Conservation (phyloP, 1,284 basidiomycete species). For the Sanguinoderma infundibulare region DNA sequence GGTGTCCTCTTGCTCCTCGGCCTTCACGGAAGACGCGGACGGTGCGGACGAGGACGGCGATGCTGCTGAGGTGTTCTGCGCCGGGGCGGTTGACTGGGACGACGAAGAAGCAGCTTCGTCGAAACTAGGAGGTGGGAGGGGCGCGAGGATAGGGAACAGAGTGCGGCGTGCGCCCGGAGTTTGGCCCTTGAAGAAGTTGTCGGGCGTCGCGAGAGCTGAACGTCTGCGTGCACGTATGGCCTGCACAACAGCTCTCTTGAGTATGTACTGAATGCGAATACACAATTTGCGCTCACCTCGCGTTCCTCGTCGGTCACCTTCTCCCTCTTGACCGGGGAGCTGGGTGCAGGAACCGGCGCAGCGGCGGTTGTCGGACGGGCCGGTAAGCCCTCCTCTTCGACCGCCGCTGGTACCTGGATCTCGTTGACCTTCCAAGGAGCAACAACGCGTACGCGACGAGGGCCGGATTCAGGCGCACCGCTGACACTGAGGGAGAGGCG, state of each 20-base stretch:
- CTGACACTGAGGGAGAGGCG: slow-evolving; percentile 21
- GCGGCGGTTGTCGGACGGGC: background rate
- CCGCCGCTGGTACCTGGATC: slow-evolving; percentile 46
- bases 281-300: slow-evolving; percentile 38
- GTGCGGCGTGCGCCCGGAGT: slow-evolving; percentile 46
- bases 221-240: slow-evolving; percentile 63
- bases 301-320: slow-evolving; percentile 54
- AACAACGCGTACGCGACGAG: slow-evolving; percentile 51
- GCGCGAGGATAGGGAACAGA: slow-evolving; percentile 21
- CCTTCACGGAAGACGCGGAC: slow-evolving; percentile 11
- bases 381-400: slow-evolving; percentile 22
- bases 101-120: slow-evolving; percentile 9
- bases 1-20: slow-evolving; percentile 45
- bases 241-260: slow-evolving; percentile 31
- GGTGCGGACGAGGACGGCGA: slow-evolving; percentile 7
- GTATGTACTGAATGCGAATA: background rate
- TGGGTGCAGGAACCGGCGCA: slow-evolving; percentile 7
- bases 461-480: slow-evolving; percentile 37
- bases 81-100: slow-evolving; percentile 2
- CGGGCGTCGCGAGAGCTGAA: slow-evolving; percentile 55
- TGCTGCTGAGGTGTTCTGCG: slow-evolving; percentile 14
- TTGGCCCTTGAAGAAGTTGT: slow-evolving; percentile 55
- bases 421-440: slow-evolving; percentile 59
- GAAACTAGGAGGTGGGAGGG: slow-evolving; percentile 23
- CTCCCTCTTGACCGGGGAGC: slow-evolving; percentile 27